A percentile compares a stretch with the other conserved stretches of the same genome.
Evolutionary conservation across 352 stramenopile species (phyloP).

Genomic region (Chrysophaeum taylorii): DNA sequence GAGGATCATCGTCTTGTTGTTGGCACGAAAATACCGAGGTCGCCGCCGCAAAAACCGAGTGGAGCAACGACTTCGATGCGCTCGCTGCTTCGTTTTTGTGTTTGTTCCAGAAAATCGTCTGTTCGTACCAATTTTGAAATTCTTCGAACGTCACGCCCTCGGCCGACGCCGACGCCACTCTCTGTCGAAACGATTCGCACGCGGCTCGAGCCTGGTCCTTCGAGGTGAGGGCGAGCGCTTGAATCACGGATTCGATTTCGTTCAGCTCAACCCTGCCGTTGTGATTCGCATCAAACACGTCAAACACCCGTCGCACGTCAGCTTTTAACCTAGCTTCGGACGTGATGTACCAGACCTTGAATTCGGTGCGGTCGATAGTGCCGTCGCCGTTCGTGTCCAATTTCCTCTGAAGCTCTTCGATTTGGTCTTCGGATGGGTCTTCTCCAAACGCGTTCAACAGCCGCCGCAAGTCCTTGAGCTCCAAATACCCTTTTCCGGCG

Average conservation of each 20-base stretch:
- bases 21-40: no score
- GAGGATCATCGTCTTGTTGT: no score
- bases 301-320: conserved; percentile 44
- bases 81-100: conserved; percentile 4
- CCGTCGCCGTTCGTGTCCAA: conserved; percentile 47
- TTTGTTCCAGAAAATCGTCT: conserved; percentile 20
- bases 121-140: conserved; percentile 23
- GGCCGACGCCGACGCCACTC: conserved; percentile 41
- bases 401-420: conserved; percentile 38
- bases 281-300: conserved; percentile 22
- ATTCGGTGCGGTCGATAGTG: neutral
- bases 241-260: conserved; percentile 11
- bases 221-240: neutral
- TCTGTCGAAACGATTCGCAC: conserved; percentile 40
- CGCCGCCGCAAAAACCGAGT: neutral
- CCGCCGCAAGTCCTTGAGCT: conserved; percentile 46
- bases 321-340: conserved; percentile 38
- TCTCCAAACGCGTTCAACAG: no score
- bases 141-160: conserved; percentile 28
- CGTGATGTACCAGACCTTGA: neutral
- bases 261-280: conserved; percentile 10
- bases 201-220: no score
- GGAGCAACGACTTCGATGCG: no score
- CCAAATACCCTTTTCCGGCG: conserved; percentile 44
- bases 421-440: no score